Conservation (phyloP, 257 asterid genomes). For the Ehretia macrophylla region DNA sequence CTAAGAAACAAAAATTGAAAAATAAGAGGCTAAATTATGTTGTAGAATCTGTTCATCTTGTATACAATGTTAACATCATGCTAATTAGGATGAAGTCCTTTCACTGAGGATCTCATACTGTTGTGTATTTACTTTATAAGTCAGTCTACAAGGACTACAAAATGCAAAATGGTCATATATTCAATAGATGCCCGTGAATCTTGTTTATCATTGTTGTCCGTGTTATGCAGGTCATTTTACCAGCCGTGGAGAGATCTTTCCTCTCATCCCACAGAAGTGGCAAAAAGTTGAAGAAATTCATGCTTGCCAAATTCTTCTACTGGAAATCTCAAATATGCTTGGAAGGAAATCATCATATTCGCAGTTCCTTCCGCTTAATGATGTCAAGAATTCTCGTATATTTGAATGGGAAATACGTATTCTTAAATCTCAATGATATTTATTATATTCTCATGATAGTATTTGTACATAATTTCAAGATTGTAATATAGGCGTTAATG, state of each 20-base stretch:
- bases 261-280: slow-evolving; percentile 23
- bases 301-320: slow-evolving; percentile 64
- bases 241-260: slow-evolving; percentile 72
- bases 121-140: too few species aligned
- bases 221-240: slow-evolving; percentile 60
- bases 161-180: slow-evolving; percentile 2
- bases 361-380: slow-evolving; percentile 30
- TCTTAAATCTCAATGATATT: slow-evolving; percentile 26
- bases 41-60: too few species aligned
- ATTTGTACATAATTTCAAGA: not conserved
- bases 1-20: not conserved
- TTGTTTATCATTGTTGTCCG: not conserved
- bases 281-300: slow-evolving; percentile 59
- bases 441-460: not conserved
- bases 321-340: slow-evolving; percentile 46
- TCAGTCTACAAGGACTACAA: too few species aligned
- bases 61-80: too few species aligned
- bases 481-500: too few species aligned
- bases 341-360: slow-evolving; percentile 31
- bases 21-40: not conserved
- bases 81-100: too few species aligned
- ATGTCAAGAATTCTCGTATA: slow-evolving; percentile 37
- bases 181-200: too few species aligned
- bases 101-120: too few species aligned
- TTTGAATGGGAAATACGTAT: slow-evolving; percentile 58